Base-by-base conservation (phyloP, 2,329 filamentous ascomycete genomes). In the Aspergillus brunneoviolaceus region DNA sequence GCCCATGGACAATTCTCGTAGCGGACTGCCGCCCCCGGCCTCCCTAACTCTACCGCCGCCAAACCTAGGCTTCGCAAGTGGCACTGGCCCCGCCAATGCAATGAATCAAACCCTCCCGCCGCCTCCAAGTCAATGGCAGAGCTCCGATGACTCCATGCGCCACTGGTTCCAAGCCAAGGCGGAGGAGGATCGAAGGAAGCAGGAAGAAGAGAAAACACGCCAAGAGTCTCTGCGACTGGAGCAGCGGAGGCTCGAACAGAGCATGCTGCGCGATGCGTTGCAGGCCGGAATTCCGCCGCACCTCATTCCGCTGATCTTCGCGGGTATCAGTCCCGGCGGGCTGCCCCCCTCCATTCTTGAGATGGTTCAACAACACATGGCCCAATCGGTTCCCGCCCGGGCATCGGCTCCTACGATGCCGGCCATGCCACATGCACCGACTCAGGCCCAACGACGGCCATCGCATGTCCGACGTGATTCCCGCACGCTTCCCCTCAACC, bases 291-390 rank as follows among this genome's bases (percentile, higher is more conserved):
- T 93, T 54, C 89, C 90, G 10, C 89, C 89, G 12, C 83, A 87
- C 39, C 85, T 92, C 82, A 83, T 92, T 27, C 90, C 90, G 6
- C 78, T 91, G 60, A 86, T 93, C 25, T 92, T 93, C 74, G 85
- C 87, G 12, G 87, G 88, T 49, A 88, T 91, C 81, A 84, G 84
- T 50, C 87, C 87, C 45, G 86, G 86, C 39, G 69, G 81, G 57
- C 74, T 89, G 29, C 81, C 87, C 21, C 85, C 85, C 63, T 81
- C 83, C 33, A 84, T 85, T 3, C 67, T 90, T 56, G 89, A 91
- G 70, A 88, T 84, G 84, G 84, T 85, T 12, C 88, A 91, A 70
- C 87, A 90, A 68, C 86, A 85, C 68, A 81, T 88, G 72, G 79
- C 81, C 5, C 76, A 75, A 55, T 62, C 76, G 47, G 33, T 76